A percentile compares a stretch with the other conserved stretches of the same genome.
These are phyloP conservation scores for Pseudohalonectria lignicola DNA, from an alignment of 2,329 filamentous ascomycete genomes.

Conservation along the genomic window DNA sequence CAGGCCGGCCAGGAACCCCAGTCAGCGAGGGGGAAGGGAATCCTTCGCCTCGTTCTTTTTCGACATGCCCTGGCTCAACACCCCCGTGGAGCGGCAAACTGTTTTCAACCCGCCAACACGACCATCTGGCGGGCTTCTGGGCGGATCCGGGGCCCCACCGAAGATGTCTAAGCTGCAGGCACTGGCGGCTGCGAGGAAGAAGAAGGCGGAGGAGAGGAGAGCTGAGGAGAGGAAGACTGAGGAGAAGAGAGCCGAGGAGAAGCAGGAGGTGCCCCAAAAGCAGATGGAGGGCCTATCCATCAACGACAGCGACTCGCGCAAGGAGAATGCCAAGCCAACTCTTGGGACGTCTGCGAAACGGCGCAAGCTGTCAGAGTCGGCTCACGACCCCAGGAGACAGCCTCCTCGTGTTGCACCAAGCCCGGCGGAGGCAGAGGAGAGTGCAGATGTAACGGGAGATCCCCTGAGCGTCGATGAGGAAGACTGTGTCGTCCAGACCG, in stretches of 20 bases:
- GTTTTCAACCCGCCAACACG: conserved; percentile 47
- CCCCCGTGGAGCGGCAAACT: conserved; percentile 55
- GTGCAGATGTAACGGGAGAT: too few relatives aligned
- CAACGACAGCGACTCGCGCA: conserved; percentile 9
- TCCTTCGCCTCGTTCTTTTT: conserved; percentile 55
- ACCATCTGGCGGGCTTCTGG: conserved; percentile 60
- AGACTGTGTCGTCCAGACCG: conserved; percentile 9
- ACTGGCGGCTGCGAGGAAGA: conserved; percentile 74
- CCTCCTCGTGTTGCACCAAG: not conserved
- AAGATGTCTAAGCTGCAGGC: conserved; percentile 88
- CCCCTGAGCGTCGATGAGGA: too few relatives aligned
- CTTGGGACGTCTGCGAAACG: conserved; percentile 10
- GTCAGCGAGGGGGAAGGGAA: conserved; percentile 4
- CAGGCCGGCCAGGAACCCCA: conserved; percentile 1
- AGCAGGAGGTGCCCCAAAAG: conserved; percentile 6
- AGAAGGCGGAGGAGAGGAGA: conserved; percentile 64
- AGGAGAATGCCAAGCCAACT: conserved; percentile 8
- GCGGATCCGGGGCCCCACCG: conserved; percentile 54
- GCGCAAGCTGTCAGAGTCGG: conserved; percentile 7
- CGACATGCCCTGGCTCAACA: conserved; percentile 76
- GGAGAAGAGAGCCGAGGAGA: conserved; percentile 17
- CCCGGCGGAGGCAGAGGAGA: conserved; percentile 4
- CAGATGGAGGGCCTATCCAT: conserved; percentile 12
- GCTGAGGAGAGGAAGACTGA: too few relatives aligned
- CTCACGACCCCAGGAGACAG: too few relatives aligned